Evolutionary conservation across 2,329 filamentous ascomycete species (phyloP).

Genomic region (Elsinoe ampelina): DNA sequence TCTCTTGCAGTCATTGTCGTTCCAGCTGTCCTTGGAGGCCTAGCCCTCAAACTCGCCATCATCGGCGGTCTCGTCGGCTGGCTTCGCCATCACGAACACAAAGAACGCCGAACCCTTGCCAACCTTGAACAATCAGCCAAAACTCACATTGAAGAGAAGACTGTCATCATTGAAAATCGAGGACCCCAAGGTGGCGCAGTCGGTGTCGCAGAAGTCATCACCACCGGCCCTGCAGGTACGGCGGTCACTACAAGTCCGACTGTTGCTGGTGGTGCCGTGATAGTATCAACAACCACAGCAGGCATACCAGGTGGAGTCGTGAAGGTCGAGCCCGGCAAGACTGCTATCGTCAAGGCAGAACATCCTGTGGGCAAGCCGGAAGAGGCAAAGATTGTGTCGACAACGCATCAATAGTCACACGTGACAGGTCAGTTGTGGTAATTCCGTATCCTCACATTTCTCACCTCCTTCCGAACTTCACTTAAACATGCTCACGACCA

Average conservation of each 20-base stretch:
- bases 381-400: conserved; percentile 13
- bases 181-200: conserved; percentile 1
- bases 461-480: not conserved
- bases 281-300: conserved; percentile 6
- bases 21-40: not conserved
- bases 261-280: not conserved
- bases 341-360: conserved; percentile 11
- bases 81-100: conserved; percentile 6
- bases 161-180: conserved; percentile 12
- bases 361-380: conserved; percentile 10
- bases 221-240: conserved; percentile 10
- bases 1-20: conserved; percentile 6
- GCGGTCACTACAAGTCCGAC: conserved; percentile 3
- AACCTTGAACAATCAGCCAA: not conserved
- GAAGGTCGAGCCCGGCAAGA: conserved; percentile 10
- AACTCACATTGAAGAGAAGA: conserved; percentile 10
- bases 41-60: not conserved
- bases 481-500: not conserved
- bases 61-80: not conserved
- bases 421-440: not conserved
- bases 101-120: conserved; percentile 2
- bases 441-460: not conserved
- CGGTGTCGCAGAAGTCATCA: conserved; percentile 11
- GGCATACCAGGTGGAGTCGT: conserved; percentile 9
- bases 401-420: conserved; percentile 11